Conservation (phyloP, 257 asterid genomes). For the Capsicum chinense region DNA sequence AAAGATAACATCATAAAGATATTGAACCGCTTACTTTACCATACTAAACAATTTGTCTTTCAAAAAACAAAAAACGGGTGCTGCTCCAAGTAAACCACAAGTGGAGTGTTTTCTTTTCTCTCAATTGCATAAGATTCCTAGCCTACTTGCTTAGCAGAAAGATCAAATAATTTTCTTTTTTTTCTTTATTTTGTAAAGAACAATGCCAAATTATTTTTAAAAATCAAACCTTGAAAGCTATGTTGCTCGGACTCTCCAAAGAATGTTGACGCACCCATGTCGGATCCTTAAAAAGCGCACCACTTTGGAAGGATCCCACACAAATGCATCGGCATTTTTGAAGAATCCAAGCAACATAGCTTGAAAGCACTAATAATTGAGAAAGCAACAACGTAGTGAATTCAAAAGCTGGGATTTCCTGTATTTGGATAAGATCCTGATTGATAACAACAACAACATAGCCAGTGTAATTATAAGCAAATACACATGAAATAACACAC, state of each 20-base stretch:
- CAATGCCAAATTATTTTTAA: not conserved
- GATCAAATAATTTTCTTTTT: not conserved
- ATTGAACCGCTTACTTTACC: not conserved
- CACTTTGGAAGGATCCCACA: no score
- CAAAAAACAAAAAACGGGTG: not conserved
- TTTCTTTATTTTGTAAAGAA: not conserved
- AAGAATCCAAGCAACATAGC: no score
- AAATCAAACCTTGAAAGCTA: no score
- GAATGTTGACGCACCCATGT: no score
- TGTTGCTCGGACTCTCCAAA: no score
- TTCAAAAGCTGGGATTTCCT: not conserved
- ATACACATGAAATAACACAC: no score
- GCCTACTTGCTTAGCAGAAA: not conserved
- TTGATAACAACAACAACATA: no score
- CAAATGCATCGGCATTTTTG: no score
- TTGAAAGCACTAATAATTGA: not conserved
- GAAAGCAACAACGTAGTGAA: constrained; percentile 1
- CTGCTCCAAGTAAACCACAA: constrained; percentile 4
- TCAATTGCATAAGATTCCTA: not conserved
- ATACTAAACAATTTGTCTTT: not conserved
- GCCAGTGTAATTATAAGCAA: no score
- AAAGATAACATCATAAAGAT: not conserved
- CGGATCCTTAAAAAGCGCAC: no score
- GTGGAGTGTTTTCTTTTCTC: not conserved
- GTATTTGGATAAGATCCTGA: not conserved